phyloP scores from a whole-genome alignment of 345 rosid genomes.

The Cardamine occulta region DNA sequence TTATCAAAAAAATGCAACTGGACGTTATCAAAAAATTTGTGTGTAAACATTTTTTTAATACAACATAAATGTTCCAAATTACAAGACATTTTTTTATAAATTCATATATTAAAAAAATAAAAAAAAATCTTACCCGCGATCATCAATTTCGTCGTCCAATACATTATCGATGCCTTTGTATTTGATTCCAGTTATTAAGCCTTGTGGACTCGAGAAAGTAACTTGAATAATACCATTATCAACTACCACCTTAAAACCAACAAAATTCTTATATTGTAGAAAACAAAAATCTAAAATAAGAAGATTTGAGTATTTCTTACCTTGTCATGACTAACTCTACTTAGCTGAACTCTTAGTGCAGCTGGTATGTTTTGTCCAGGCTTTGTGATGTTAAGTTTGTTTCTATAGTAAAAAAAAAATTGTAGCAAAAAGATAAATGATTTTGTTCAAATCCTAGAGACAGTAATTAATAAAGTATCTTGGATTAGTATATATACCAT shows the following conservation, averaged over 20 bases:
- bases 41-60: too few relatives aligned
- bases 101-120: neutral
- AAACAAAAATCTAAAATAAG: neutral
- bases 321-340: slow-evolving; percentile 33
- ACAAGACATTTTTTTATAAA: neutral
- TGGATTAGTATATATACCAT: neutral
- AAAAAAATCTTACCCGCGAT: slow-evolving; percentile 61
- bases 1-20: neutral
- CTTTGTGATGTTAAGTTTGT: slow-evolving; percentile 37
- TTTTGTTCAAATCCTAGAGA: slow-evolving; percentile 1
- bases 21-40: neutral
- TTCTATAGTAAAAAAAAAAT: slow-evolving; percentile 20
- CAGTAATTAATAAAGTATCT: neutral
- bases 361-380: slow-evolving; percentile 34
- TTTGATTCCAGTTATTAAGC: slow-evolving; percentile 61
- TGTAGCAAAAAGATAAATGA: neutral
- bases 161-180: slow-evolving; percentile 71
- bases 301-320: slow-evolving; percentile 15
- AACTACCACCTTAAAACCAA: slow-evolving; percentile 60
- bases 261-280: neutral
- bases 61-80: too few relatives aligned
- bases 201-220: slow-evolving; percentile 66
- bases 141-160: slow-evolving; percentile 50
- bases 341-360: slow-evolving; percentile 29
- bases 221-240: slow-evolving; percentile 76